Evolutionary conservation across 495 filamentous ascomycete genomes (phyloP).

Genomic region (Aspergillus kassunensis): DNA sequence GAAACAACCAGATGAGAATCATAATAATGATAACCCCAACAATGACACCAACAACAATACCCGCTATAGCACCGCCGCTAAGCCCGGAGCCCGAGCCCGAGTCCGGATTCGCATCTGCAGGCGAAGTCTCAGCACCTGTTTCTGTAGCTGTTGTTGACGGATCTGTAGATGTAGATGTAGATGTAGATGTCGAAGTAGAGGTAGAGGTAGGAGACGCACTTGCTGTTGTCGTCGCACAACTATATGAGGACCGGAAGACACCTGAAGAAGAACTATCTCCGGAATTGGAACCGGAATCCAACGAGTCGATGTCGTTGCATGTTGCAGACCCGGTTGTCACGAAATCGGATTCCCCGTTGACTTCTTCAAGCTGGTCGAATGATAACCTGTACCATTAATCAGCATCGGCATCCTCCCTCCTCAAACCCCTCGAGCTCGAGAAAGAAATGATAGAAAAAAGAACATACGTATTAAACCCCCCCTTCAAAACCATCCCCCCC

Average conservation of each 20-base stretch:
- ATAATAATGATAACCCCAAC: conserved; percentile 25
- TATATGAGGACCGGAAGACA: conserved; percentile 20
- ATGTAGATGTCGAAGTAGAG: not conserved
- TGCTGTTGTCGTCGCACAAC: conserved; percentile 16
- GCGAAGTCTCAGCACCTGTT: not conserved
- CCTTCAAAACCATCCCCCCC: conserved; percentile 23
- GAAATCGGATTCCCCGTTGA: conserved; percentile 25
- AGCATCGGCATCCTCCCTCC: not conserved
- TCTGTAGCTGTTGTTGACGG: not conserved
- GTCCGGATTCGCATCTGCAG: not conserved
- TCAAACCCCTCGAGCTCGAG: not conserved
- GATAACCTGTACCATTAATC: conserved; percentile 15
- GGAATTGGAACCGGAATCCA: not conserved
- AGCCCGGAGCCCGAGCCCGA: conserved; percentile 11
- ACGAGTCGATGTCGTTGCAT: conserved; percentile 9
- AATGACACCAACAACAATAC: conserved; percentile 30
- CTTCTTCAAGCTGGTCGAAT: conserved; percentile 22
- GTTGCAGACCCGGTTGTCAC: conserved; percentile 10
- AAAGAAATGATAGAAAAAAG: not conserved
- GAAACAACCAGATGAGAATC: conserved; percentile 20
- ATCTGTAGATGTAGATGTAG: not conserved
- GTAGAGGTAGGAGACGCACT: not conserved
- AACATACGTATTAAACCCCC: conserved; percentile 26
- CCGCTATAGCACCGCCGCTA: conserved; percentile 28
- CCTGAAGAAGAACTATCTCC: not conserved